Base-by-base conservation (phyloP, 208 protist genomes). In the Acanthamoeba sp. region DNA sequence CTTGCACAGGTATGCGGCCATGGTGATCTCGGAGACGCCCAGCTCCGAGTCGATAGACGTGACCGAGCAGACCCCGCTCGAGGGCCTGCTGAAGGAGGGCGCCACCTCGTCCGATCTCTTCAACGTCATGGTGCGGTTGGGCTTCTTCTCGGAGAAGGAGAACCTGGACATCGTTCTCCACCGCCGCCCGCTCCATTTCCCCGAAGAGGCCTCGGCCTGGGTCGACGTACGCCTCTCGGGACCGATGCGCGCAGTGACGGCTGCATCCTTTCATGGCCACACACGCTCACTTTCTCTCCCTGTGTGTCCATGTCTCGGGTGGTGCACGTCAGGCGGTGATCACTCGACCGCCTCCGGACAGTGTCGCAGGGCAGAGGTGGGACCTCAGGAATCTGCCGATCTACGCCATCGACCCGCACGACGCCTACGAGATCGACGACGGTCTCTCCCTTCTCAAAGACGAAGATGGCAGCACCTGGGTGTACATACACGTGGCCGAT, bases 371-470 rank as follows among this genome's bases (percentile, higher is more conserved):
- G 3, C 18, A 27, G 16, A 3, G 85, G 32, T 50, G 27, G 85
- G 85, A 91, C n/a, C 57, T 91, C 7, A 24, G 55, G 32, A 3
- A 71, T 6, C n/a, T 73, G 50, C 85, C 50, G 16, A 55, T 91
- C 24, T 91, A 73, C 42, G 52, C 85, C 20, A 73, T 91, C 10
- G 85, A 91, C 27, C 50, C 50, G 4, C 59, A 42, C 42, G 85
- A 91, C 27, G 57, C 85, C 20, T 52, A 40, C 42, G 85, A 91
- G 59, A 71, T 91, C 24, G 85, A 91, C 40, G 85, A 91, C n/a
- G 85, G 57, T 55, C 24, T 91, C 7, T 73, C 57, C 42, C 69
- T 91, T 34, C 57, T 18, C 20, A n/a, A 9, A 3, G 85, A 91
- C 16, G 57, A 73, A 12, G n/a, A 64, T 36, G 85, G 85, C 32